Conservation (phyloP, 2,329 filamentous ascomycete genomes). For the Hypoxylon sp. region DNA sequence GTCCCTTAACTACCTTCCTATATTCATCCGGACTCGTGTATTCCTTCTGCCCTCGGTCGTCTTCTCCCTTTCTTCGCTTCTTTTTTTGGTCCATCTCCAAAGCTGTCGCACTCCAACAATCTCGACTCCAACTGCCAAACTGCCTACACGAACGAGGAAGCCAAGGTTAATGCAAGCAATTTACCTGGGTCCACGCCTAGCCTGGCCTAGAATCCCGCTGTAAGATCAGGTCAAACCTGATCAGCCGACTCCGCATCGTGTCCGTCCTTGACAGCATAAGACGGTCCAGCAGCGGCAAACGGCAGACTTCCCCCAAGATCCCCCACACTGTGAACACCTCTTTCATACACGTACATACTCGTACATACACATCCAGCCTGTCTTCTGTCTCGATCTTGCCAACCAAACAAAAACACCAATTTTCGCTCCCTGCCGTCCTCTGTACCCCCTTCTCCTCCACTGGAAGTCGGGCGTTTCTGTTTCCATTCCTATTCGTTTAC, state of each 20-base stretch:
- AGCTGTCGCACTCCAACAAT: neutral
- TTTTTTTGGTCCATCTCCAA: neutral
- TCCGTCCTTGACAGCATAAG: slow-evolving; percentile 23
- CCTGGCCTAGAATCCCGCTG: slow-evolving; percentile 26
- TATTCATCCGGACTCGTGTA: neutral
- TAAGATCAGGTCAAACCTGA: slow-evolving; percentile 25
- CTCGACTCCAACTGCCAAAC: neutral
- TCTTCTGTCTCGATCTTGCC: no score
- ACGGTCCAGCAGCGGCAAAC: slow-evolving; percentile 10
- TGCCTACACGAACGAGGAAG: neutral
- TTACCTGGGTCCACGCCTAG: slow-evolving; percentile 20
- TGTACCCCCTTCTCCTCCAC: slow-evolving; percentile 7
- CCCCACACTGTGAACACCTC: slow-evolving; percentile 17
- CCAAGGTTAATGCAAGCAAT: slow-evolving; percentile 29
- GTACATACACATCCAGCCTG: no score
- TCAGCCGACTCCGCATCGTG: slow-evolving; percentile 35
- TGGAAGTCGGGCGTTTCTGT: slow-evolving; percentile 16
- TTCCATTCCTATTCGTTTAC: slow-evolving; percentile 23
- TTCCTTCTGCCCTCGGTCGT: slow-evolving; percentile 4
- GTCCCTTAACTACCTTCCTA: slow-evolving; percentile 11
- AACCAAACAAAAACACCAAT: slow-evolving; percentile 8
- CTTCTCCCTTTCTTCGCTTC: neutral
- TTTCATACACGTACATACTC: slow-evolving; percentile 18
- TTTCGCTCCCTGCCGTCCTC: no score
- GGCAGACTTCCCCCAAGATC: slow-evolving; percentile 5